phyloP scores from a whole-genome alignment of 1,284 basidiomycete species.

The Ustilago nuda region DNA sequence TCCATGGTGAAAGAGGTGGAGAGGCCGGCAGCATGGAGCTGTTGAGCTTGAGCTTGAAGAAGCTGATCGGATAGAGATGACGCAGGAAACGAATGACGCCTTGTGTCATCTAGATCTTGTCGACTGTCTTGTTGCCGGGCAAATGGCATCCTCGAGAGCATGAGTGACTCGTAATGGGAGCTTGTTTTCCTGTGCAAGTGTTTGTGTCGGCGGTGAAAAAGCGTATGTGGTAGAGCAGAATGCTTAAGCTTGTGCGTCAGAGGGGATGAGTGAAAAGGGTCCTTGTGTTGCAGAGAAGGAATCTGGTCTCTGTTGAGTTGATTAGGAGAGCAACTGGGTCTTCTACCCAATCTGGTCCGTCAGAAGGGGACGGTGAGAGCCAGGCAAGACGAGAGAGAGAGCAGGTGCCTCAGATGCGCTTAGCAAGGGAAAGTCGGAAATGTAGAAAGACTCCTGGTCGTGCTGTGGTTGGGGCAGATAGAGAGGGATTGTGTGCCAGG shows the following conservation, averaged over 20 bases:
- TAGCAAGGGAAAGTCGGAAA: neutral
- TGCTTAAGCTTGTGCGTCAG: neutral
- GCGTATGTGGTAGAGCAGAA: neutral
- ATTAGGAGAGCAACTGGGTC: neutral
- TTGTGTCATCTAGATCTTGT: constrained; percentile 15
- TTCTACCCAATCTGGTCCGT: neutral
- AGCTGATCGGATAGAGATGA: constrained; percentile 22
- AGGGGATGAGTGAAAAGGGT: too few relatives aligned
- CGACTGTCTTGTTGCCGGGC: constrained; percentile 27
- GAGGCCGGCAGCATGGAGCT: constrained; percentile 11
- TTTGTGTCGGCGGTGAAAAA: neutral
- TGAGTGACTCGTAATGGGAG: neutral
- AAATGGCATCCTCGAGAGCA: constrained; percentile 32
- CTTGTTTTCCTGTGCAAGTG: neutral
- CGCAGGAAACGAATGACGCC: constrained; percentile 22
- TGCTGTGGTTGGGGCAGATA: neutral
- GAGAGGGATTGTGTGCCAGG: neutral
- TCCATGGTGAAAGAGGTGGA: neutral
- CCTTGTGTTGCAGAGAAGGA: neutral
- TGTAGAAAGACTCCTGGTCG: neutral
- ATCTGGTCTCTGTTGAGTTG: neutral
- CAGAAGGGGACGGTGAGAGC: neutral
- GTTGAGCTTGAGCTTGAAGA: constrained; percentile 27
- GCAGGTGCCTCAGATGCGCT: neutral
- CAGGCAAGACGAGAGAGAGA: neutral